phyloP scores from a whole-genome alignment of 2,329 filamentous ascomycete species.

The Pseudopyrenochaeta lycopersici region DNA sequence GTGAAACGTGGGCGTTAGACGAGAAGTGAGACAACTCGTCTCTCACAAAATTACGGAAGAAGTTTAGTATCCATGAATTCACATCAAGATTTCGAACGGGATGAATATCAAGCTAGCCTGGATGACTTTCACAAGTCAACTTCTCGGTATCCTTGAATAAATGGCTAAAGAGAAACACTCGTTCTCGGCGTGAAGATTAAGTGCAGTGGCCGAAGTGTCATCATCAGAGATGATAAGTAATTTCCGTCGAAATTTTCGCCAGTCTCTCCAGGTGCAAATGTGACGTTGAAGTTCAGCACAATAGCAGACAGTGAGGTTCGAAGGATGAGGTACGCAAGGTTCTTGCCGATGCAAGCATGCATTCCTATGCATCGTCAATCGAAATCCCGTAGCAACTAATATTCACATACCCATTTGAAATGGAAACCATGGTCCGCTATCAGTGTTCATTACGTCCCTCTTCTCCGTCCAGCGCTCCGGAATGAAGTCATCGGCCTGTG shows the following conservation, averaged over 20 bases:
- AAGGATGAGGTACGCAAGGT: conserved; percentile 22
- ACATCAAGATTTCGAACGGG: too few species aligned
- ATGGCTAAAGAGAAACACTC: too few species aligned
- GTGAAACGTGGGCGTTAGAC: too few species aligned
- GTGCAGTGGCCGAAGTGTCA: conserved; percentile 40
- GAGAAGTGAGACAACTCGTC: too few species aligned
- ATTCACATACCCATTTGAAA: conserved; percentile 19
- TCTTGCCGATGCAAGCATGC: conserved; percentile 28
- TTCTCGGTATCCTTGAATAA: too few species aligned
- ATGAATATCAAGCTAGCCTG: too few species aligned
- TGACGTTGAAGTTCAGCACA: conserved; percentile 21
- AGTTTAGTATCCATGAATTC: too few species aligned
- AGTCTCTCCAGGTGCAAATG: conserved; percentile 25
- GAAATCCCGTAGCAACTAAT: background rate
- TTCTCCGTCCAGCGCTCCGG: conserved; percentile 27
- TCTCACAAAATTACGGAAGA: too few species aligned
- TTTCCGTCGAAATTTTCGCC: conserved; percentile 29
- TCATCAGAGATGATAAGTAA: conserved; percentile 26
- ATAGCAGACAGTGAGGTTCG: conserved; percentile 21
- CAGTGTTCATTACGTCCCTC: conserved; percentile 23
- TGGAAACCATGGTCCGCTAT: conserved; percentile 23
- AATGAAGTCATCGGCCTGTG: conserved; percentile 19
- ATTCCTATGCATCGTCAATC: conserved; percentile 21
- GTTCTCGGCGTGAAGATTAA: conserved; percentile 30
- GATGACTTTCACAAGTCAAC: too few species aligned